These are phyloP conservation scores for Camellia granthamiana DNA, from an alignment of 148 eudicot genomes.

Conservation along the genomic window DNA sequence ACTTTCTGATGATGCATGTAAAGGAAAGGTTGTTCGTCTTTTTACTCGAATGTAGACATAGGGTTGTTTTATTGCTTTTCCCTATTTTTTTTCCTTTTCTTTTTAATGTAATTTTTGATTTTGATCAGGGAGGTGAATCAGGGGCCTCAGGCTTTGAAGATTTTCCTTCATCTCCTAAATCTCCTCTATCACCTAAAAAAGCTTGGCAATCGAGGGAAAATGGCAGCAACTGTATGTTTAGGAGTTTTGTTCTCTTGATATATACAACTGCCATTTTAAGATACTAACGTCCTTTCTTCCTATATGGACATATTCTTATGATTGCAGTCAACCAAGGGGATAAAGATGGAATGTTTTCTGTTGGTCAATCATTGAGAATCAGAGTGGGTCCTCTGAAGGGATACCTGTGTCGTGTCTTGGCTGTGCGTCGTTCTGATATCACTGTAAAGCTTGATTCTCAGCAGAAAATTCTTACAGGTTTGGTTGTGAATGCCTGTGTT, in stretches of 20 bases:
- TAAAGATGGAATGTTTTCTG: conserved; percentile 62
- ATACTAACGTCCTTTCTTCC: neutral
- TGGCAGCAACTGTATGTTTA: conserved; percentile 52
- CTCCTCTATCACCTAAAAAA: conserved; percentile 69
- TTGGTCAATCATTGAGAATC: conserved; percentile 88
- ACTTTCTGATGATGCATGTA: conserved; percentile 39
- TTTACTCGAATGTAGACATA: conserved; percentile 2
- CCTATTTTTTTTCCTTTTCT: neutral
- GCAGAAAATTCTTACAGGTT: conserved; percentile 93
- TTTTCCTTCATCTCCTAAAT: conserved; percentile 68
- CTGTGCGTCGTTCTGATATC: conserved; percentile 76
- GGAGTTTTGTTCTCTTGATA: neutral
- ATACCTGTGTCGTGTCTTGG: conserved; percentile 82
- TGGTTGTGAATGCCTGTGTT: conserved; percentile 15
- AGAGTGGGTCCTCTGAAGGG: conserved; percentile 96
- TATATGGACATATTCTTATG: neutral
- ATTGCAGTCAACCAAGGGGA: conserved; percentile 50
- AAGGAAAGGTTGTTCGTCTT: conserved; percentile 58
- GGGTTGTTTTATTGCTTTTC: neutral
- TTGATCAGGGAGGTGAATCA: conserved; percentile 52
- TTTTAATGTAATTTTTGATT: neutral
- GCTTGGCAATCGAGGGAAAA: conserved; percentile 57
- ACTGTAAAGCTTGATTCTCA: conserved; percentile 94
- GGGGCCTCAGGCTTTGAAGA: conserved; percentile 59
- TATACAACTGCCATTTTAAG: neutral